These are phyloP conservation scores for Rubia balearica DNA, from an alignment of 305 asterid species.

Conservation along the genomic window DNA sequence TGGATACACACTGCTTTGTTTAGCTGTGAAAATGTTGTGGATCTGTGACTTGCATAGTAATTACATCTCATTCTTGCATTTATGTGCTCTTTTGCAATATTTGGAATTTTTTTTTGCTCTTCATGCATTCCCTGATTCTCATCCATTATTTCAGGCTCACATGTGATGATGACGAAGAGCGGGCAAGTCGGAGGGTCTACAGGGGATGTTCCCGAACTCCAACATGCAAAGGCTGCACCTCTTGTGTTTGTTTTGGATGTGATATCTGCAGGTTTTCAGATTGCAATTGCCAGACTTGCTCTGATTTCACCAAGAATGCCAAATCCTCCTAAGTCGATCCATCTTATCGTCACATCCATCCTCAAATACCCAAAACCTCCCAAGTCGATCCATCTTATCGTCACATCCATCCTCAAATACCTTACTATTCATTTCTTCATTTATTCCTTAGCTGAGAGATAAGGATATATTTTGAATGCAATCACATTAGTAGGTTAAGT, in stretches of 20 bases:
- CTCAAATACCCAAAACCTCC: conserved; percentile 18
- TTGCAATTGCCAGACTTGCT: conserved; percentile 48
- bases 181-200: conserved; percentile 47
- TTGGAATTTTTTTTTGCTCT: not conserved
- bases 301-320: conserved; percentile 41
- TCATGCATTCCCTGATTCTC: not conserved
- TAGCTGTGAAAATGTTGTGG: conserved; percentile 1
- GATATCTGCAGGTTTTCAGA: conserved; percentile 40
- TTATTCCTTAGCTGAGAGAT: not conserved
- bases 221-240: conserved; percentile 50
- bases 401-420: conserved; percentile 8
- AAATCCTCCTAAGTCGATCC: conserved; percentile 20
- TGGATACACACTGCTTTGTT: not conserved
- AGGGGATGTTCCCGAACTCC: conserved; percentile 40
- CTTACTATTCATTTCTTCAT: conserved; percentile 18
- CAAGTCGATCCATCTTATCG: conserved; percentile 9
- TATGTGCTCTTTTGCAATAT: not conserved
- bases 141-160: conserved; percentile 27
- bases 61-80: not conserved
- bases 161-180: conserved; percentile 43
- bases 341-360: conserved; percentile 4
- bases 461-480: not conserved
- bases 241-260: conserved; percentile 52
- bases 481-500: not conserved
- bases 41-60: not conserved